Percentiles rank a stretch among this genome's conserved stretches.
Evolutionary conservation across 2,329 filamentous ascomycete species (phyloP).

Genomic region (Claviceps maximensis): DNA sequence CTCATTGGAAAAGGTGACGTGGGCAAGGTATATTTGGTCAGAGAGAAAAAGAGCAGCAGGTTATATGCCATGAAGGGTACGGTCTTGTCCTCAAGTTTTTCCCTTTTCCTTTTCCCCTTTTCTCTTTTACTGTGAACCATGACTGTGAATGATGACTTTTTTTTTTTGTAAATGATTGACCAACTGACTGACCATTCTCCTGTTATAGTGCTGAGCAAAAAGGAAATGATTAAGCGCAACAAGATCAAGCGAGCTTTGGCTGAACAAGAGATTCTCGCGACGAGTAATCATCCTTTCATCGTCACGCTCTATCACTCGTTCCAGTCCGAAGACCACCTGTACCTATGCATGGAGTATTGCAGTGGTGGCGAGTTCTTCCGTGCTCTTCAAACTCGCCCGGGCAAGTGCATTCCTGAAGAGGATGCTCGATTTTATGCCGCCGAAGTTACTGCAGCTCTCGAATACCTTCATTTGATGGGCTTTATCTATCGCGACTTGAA

Average conservation of each 20-base stretch:
- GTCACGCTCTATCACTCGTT: constrained; percentile 98
- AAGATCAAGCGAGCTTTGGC: constrained; percentile 98
- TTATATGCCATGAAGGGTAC: constrained; percentile 98
- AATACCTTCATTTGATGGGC: constrained; percentile 96
- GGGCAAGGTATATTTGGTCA: constrained; percentile 92
- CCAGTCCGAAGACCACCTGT: constrained; percentile 96
- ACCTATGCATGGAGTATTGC: constrained; percentile 99
- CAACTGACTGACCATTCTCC: neutral
- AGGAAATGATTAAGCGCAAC: constrained; percentile 99
- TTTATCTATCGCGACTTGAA: constrained; percentile 98
- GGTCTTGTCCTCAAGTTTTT: constrained; percentile 9
- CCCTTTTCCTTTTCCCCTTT: too few species aligned
- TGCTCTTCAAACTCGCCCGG: constrained; percentile 86
- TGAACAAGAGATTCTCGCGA: constrained; percentile 95
- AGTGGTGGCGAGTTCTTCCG: constrained; percentile 97
- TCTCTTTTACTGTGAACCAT: neutral
- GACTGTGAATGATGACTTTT: neutral
- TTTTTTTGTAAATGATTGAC: neutral
- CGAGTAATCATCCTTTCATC: constrained; percentile 98
- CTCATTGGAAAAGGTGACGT: constrained; percentile 98
- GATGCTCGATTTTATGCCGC: constrained; percentile 95
- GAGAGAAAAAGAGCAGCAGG: constrained; percentile 92
- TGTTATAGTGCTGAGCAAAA: constrained; percentile 82
- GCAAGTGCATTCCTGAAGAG: constrained; percentile 94
- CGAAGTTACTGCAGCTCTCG: constrained; percentile 89